These are phyloP conservation scores for Candida neerlandica DNA, from an alignment of 1,139 yeast species.

Conservation along the genomic window DNA sequence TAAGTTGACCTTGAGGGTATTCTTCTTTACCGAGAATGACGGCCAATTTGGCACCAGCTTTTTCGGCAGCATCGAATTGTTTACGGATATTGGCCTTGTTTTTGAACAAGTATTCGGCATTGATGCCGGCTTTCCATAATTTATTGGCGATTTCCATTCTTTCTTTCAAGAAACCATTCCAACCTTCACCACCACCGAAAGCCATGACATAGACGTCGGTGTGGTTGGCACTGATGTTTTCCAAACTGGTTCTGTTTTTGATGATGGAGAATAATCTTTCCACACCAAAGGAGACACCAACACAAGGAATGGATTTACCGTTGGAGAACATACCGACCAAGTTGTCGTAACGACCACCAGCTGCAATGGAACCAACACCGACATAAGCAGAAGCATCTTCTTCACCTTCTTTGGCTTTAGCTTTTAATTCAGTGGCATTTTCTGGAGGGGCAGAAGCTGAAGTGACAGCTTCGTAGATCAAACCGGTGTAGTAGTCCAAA, in stretches of 20 bases:
- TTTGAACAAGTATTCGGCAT: constrained; percentile 88
- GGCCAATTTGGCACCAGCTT: constrained; percentile 86
- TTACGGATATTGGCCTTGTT: constrained; percentile 91
- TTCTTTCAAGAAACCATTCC: constrained; percentile 90
- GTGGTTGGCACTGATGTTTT: constrained; percentile 70
- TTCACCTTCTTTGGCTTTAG: constrained; percentile 54
- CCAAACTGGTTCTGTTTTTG: constrained; percentile 70
- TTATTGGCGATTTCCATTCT: constrained; percentile 82
- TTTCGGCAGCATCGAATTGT: constrained; percentile 97
- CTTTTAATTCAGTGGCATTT: constrained; percentile 68
- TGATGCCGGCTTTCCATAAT: constrained; percentile 88
- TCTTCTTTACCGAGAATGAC: constrained; percentile 96
- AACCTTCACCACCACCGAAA: constrained; percentile 95
- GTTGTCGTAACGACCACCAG: constrained; percentile 97
- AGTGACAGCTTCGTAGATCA: constrained; percentile 95
- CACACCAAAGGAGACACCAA: constrained; percentile 94
- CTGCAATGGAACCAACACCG: constrained; percentile 98
- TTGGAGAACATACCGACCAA: constrained; percentile 95
- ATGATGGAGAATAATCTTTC: constrained; percentile 91
- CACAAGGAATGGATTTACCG: constrained; percentile 94
- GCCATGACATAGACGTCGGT: constrained; percentile 97
- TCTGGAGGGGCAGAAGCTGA: constrained; percentile 92
- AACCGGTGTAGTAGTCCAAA: constrained; percentile 93
- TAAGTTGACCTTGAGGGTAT: constrained; percentile 73
- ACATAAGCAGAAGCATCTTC: constrained; percentile 97